A percentile compares a stretch with the other conserved stretches of the same genome.
Conservation (phyloP, 202 grass and related monocot species). For the Brachypodium distachyon region DNA sequence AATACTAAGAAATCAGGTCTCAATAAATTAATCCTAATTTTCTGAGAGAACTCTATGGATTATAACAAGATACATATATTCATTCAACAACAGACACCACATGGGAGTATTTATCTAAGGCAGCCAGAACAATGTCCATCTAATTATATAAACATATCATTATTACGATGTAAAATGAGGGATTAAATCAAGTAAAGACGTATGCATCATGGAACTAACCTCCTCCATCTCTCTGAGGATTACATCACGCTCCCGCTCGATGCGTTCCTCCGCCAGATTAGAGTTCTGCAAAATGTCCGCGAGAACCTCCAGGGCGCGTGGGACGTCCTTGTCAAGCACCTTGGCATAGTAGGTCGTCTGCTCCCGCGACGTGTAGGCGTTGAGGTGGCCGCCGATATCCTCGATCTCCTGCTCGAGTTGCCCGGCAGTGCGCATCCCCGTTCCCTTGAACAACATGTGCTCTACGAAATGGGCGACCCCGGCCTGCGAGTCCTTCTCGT, state of each 20-base stretch:
- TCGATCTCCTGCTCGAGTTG: constrained; percentile 98
- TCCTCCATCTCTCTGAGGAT: constrained; percentile 97
- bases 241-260: constrained; percentile 69
- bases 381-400: constrained; percentile 93
- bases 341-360: constrained; percentile 97
- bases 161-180: not conserved
- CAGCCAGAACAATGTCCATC: not conserved
- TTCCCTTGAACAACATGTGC: constrained; percentile 99
- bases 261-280: constrained; percentile 49
- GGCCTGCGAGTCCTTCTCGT: constrained; percentile 57
- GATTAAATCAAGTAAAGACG: not conserved
- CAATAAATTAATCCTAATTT: not conserved
- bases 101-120: not conserved
- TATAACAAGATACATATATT: not conserved
- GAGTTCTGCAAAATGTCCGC: constrained; percentile 88
- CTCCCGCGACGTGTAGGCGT: constrained; percentile 95
- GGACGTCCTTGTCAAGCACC: constrained; percentile 86
- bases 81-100: not conserved
- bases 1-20: not conserved
- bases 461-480: constrained; percentile 95
- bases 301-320: constrained; percentile 63
- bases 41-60: not conserved
- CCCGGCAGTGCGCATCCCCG: constrained; percentile 38
- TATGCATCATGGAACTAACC: constrained; percentile 36
- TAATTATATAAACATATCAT: not conserved